A percentile compares a stretch with the other conserved stretches of the same genome.
Conservation (phyloP, 805 yeast genomes). For the Kodamaea nitidulidarum region DNA sequence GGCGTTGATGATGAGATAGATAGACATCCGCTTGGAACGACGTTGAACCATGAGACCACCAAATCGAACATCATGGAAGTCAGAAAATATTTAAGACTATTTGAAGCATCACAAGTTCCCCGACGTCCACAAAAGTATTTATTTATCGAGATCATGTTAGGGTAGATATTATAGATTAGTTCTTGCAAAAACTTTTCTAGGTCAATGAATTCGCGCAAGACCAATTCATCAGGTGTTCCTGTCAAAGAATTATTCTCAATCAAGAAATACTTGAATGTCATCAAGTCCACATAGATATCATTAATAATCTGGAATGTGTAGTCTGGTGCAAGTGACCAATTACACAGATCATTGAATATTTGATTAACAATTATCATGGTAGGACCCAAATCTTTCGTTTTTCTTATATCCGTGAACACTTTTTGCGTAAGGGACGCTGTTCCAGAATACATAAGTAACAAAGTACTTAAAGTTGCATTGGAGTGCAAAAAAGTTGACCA, state of each 20-base stretch:
- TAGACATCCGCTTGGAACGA: conserved; percentile 30
- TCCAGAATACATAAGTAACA: conserved; percentile 32
- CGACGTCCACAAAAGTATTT: conserved; percentile 15
- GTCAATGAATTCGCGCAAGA: conserved; percentile 18
- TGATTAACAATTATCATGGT: conserved; percentile 18
- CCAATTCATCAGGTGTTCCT: conserved; percentile 6
- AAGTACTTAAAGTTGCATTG: conserved; percentile 29
- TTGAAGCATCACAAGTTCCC: conserved; percentile 10
- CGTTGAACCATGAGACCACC: conserved; percentile 32
- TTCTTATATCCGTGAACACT: conserved; percentile 19
- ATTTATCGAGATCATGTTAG: conserved; percentile 26
- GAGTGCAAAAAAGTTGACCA: conserved; percentile 33
- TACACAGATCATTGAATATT: conserved; percentile 20
- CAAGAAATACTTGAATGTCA: conserved; percentile 23
- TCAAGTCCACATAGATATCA: conserved; percentile 23
- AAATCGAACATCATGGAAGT: conserved; percentile 31
- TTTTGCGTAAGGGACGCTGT: conserved; percentile 29
- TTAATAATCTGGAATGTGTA: conserved; percentile 28
- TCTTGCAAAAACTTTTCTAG: conserved; percentile 27
- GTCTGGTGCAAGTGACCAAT: conserved; percentile 29
- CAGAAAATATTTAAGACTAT: conserved; percentile 23
- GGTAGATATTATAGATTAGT: conserved; percentile 23
- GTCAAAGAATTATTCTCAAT: conserved; percentile 10
- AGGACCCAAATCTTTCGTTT: conserved; percentile 17
- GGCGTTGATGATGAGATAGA: conserved; percentile 24